Percentiles rank a stretch among this genome's conserved stretches.
These are phyloP conservation scores for Dorcoceras hygrometricum DNA, from an alignment of 257 asterid genomes.

Conservation along the genomic window DNA sequence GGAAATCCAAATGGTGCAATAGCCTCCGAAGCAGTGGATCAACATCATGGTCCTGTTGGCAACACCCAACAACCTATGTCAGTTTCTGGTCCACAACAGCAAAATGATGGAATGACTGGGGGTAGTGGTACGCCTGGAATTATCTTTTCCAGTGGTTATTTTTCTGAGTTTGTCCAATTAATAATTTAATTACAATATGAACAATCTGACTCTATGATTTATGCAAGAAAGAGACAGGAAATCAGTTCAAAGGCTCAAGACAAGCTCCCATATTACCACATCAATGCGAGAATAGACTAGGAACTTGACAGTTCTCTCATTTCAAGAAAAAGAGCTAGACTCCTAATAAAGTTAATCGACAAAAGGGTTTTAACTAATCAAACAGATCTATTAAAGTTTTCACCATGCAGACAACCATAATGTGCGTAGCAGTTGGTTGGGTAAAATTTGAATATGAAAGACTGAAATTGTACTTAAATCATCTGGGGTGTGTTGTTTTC, in stretches of 20 bases:
- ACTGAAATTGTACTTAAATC: slow-evolving; percentile 17
- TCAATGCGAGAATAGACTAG: slow-evolving; percentile 12
- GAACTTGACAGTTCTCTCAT: neutral
- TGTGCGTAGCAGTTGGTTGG: too few relatives aligned
- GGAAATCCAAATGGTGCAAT: slow-evolving; percentile 38
- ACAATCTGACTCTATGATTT: neutral
- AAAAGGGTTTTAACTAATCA: slow-evolving; percentile 10
- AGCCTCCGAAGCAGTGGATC: slow-evolving; percentile 52
- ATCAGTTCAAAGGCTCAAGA: slow-evolving; percentile 7
- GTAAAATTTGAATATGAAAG: too few relatives aligned
- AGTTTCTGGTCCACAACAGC: slow-evolving; percentile 39
- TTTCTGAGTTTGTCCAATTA: neutral
- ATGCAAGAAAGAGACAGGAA: slow-evolving; percentile 5
- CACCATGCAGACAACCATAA: slow-evolving; percentile 18
- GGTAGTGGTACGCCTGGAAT: slow-evolving; percentile 40
- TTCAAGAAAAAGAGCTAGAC: slow-evolving; percentile 1
- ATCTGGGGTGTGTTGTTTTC: slow-evolving; percentile 26
- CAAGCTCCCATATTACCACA: slow-evolving; percentile 2
- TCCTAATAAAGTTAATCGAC: neutral
- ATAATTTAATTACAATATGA: neutral
- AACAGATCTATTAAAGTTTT: slow-evolving; percentile 1
- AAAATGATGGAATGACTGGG: slow-evolving; percentile 30
- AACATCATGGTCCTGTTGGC: slow-evolving; percentile 32
- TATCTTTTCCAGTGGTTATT: neutral
- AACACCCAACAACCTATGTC: slow-evolving; percentile 37